Evolutionary conservation across 805 yeast genomes (phyloP), one percentile per base, ranked within the genome.

Genomic region (Maudiozyma turicensis): DNA sequence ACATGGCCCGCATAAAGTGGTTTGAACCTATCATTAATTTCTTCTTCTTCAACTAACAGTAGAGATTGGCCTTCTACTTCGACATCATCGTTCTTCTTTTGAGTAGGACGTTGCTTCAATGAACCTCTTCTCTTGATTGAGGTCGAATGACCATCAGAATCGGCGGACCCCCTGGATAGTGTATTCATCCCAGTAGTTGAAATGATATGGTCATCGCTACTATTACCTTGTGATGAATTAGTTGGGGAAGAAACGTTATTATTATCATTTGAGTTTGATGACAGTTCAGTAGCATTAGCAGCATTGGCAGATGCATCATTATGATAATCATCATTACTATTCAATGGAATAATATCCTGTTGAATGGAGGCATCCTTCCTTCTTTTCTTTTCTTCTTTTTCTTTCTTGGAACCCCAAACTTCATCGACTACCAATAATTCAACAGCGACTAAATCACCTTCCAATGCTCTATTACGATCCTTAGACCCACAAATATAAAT

Each of bases 1-100:
- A 93, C 95, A 61, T 93, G 99, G 26, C 99, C 99, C 0, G 98
- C 97, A 60, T 91, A 93, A 47, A 93, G 72, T 6, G 99, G 99
- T 65, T 87, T 90, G 57, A 81, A 81, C 42, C 87, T 95, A 63
- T 91, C 97, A 60, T 83, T 86, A 57, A 91, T 86, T 66, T 90
- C 96, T 63, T 91, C 97, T 63, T 93, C 99, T 67, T 93, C 99
- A 13, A 85, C 93, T 47, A 93, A 72, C 43, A 93, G 71, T 54
- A 93, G 73, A 1, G 95, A 85, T 68, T 93, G 99, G 43, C 99
- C 99, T 68, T 93, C 99, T 40, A 93, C 99, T 69, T 93, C 99
- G 28, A 93, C 96, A 62, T 93, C 99, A 65, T 93, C 99, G 61
- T 89, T 90, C 69, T 93, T 93, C 76, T 93, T 93, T 75, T 90